These are phyloP conservation scores for Exophiala sp. DNA, from an alignment of 2,329 filamentous ascomycete species.

Conservation along the genomic window DNA sequence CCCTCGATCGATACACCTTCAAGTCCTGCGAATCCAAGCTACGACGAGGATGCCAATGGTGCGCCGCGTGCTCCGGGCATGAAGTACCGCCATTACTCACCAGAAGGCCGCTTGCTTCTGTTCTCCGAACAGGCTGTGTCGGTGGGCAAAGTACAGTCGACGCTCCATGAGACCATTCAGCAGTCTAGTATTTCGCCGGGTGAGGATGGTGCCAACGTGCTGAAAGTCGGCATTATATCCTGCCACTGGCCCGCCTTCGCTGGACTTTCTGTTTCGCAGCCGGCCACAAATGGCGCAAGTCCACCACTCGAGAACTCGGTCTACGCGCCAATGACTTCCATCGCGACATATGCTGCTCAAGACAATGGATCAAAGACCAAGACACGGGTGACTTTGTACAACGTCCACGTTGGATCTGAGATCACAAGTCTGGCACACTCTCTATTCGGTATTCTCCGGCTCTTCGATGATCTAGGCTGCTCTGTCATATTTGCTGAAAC, in stretches of 20 bases:
- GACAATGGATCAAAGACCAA: slow-evolving; percentile 8
- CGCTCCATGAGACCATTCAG: slow-evolving; percentile 15
- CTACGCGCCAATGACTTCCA: slow-evolving; percentile 7
- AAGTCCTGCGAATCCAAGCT: not conserved
- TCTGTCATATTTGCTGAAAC: slow-evolving; percentile 90
- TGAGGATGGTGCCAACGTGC: slow-evolving; percentile 36
- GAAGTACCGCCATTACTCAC: slow-evolving; percentile 99
- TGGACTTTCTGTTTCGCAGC: slow-evolving; percentile 4
- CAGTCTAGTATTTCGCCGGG: slow-evolving; percentile 30
- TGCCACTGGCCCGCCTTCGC: slow-evolving; percentile 30
- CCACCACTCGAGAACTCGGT: slow-evolving; percentile 1
- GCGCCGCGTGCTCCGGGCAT: slow-evolving; percentile 86
- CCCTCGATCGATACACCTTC: not conserved
- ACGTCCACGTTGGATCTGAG: slow-evolving; percentile 69
- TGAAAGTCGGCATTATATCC: slow-evolving; percentile 26
- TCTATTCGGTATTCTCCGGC: slow-evolving; percentile 80
- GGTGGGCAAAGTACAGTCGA: slow-evolving; percentile 9
- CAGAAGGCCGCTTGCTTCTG: slow-evolving; percentile 77
- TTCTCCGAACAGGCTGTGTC: slow-evolving; percentile 48
- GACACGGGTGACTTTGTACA: slow-evolving; percentile 48
- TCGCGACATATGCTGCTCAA: slow-evolving; percentile 34
- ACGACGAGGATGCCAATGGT: slow-evolving; percentile 16
- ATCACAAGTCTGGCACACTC: slow-evolving; percentile 76
- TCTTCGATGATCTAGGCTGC: slow-evolving; percentile 74
- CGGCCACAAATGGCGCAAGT: not conserved